Evolutionary conservation across 78 protist species (phyloP).

Genomic region (Speleostelium caveatum): DNA sequence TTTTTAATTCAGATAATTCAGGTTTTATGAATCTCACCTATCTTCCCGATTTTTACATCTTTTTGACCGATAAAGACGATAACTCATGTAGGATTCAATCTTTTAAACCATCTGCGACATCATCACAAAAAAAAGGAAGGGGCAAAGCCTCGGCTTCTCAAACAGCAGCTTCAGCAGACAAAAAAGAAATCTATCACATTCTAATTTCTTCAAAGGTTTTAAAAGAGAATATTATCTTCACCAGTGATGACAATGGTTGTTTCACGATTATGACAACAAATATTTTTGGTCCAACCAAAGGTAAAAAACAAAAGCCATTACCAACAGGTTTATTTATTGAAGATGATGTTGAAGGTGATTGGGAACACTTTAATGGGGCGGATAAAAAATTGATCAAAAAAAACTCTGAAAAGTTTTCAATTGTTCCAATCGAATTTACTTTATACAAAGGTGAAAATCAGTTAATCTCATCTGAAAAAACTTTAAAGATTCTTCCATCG

Average conservation of each 20-base stretch:
- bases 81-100: conserved; percentile 5
- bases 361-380: neutral
- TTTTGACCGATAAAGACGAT: conserved; percentile 36
- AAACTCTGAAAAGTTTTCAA: neutral
- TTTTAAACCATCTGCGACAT: neutral
- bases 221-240: conserved; percentile 21
- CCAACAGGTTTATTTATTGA: conserved; percentile 8
- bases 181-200: neutral
- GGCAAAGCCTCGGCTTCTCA: neutral
- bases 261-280: conserved; percentile 3
- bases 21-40: conserved; percentile 18
- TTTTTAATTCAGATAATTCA: neutral
- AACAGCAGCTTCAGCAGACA: neutral
- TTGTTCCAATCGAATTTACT: conserved; percentile 3
- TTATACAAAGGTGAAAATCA: conserved; percentile 3
- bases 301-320: neutral
- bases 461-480: neutral
- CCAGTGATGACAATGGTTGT: conserved; percentile 31
- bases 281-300: neutral
- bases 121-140: neutral
- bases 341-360: neutral
- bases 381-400: neutral
- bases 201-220: neutral
- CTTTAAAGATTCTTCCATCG: conserved; percentile 43
- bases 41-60: conserved; percentile 3